A percentile compares a stretch with the other conserved stretches of the same genome.
phyloP scores from a whole-genome alignment of 805 yeast genomes.

The Ogataea saltuana region DNA sequence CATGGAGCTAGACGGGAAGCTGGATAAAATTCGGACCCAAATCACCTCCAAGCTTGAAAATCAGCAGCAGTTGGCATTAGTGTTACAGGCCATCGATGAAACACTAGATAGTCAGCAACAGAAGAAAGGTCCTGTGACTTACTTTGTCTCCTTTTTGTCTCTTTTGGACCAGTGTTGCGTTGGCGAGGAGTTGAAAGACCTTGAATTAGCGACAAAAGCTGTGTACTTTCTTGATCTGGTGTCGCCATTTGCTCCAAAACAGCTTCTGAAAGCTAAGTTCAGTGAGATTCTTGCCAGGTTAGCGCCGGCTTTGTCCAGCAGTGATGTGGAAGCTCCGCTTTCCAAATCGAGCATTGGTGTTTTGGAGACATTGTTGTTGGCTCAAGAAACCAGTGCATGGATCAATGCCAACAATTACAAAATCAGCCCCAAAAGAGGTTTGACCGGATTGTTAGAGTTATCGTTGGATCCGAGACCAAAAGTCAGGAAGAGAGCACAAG shows the following conservation, averaged over 20 bases:
- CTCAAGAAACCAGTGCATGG: constrained; percentile 86
- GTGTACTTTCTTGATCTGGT: constrained; percentile 81
- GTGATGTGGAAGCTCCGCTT: constrained; percentile 74
- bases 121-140: constrained; percentile 69
- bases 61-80: constrained; percentile 81
- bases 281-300: constrained; percentile 74
- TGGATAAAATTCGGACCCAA: constrained; percentile 71
- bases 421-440: constrained; percentile 77
- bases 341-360: constrained; percentile 84
- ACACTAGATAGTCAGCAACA: constrained; percentile 69
- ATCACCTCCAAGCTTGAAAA: constrained; percentile 77
- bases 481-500: constrained; percentile 92
- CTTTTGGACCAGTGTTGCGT: constrained; percentile 71
- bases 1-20: constrained; percentile 59
- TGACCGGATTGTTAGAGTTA: constrained; percentile 73
- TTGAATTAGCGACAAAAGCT: constrained; percentile 67
- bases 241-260: constrained; percentile 69
- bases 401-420: constrained; percentile 47
- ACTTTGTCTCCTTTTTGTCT: constrained; percentile 80
- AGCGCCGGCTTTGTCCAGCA: constrained; percentile 75
- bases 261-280: constrained; percentile 71
- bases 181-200: constrained; percentile 55
- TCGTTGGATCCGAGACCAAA: constrained; percentile 90
- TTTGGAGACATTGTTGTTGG: constrained; percentile 72
- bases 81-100: constrained; percentile 88